Percentiles rank a stretch among this genome's conserved stretches.
These are phyloP conservation scores for Zangia roseola DNA, from an alignment of 768 basidiomycete species.

Conservation along the genomic window DNA sequence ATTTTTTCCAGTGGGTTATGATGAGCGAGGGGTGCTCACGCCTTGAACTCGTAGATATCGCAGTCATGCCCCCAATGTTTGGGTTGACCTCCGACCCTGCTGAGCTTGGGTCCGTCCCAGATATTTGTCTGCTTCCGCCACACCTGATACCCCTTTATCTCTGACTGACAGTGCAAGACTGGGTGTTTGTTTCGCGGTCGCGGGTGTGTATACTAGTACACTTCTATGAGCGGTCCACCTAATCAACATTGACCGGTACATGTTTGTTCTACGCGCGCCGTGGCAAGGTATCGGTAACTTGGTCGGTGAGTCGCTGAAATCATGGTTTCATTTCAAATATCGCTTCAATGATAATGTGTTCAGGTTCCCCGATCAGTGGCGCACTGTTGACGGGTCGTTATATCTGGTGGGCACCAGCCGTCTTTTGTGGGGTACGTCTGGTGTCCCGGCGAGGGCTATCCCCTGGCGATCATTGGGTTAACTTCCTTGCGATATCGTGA, in stretches of 20 bases:
- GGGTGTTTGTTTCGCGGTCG: constrained; percentile 48
- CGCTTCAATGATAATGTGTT: neutral
- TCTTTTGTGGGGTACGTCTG: constrained; percentile 49
- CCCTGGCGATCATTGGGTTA: too few relatives aligned
- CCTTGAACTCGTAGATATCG: constrained; percentile 33
- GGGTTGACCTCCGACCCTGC: constrained; percentile 43
- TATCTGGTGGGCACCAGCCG: constrained; percentile 56
- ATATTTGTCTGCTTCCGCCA: constrained; percentile 7
- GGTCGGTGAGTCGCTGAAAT: constrained; percentile 11
- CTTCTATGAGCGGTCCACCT: too few relatives aligned
- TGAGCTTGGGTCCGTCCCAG: constrained; percentile 53
- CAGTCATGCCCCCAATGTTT: constrained; percentile 43
- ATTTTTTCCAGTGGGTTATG: too few relatives aligned
- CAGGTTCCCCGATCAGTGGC: constrained; percentile 57
- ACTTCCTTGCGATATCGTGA: too few relatives aligned
- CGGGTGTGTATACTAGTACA: constrained; percentile 30
- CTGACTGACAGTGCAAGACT: constrained; percentile 37
- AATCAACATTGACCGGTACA: neutral
- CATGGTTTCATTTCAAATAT: rapidly evolving
- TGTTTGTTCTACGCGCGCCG: too few relatives aligned
- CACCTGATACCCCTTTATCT: neutral
- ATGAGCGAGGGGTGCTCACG: too few relatives aligned
- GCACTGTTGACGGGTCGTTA: constrained; percentile 49
- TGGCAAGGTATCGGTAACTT: constrained; percentile 23
- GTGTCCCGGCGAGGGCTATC: too few relatives aligned